Evolutionary conservation across 1,139 yeast genomes (phyloP), one percentile per base, ranked within the genome.

Genomic region (Suhomyces anneliseae): DNA sequence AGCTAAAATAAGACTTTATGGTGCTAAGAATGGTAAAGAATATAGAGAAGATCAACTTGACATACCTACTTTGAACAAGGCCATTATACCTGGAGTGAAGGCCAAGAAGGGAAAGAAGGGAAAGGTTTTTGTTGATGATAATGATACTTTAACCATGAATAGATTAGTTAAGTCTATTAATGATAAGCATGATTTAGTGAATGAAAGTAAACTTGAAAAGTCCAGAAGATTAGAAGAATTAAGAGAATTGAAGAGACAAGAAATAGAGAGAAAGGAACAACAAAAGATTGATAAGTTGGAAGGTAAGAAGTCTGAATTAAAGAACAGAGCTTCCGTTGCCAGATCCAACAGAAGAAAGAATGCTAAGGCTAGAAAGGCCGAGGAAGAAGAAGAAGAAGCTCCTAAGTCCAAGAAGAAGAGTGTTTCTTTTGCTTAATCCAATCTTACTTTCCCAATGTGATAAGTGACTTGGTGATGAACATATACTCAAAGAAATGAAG

Each of bases 141-240:
- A 81, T 52, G 93, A 88, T 60, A 66, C 82, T 33, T 70, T 87
- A 59, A 78, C 82, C 42, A 58, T 85, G 62, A 80, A 76, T 52
- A 77, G 95, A 65, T 76, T 93, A 54, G 83, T 90, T 44, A 84
- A 82, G 58, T 81, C 87, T 32, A 90, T 93, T 44, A 90, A 90
- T 57, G 96, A 90, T 61, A 82, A 85, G 52, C 78, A 85, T 55
- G 97, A 92, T 58, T 78, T 82, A 43, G 81, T 82, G n/a, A 85
- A 87, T 59, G 97, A 95, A 60, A 87, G 96, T 56, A 92, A 90
- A 66, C 74, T 93, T 51, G 99, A 93, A 64, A 88, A 88, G 63
- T 85, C 96, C 2, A 81, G 90, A 60, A 85, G 96, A 65, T 74
- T 93, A 44, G 98, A 93, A 65, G 96, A 88, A 59, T 81, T 93